phyloP scores from a whole-genome alignment of 148 eudicot species.

The Vaccinium myrtillus region DNA sequence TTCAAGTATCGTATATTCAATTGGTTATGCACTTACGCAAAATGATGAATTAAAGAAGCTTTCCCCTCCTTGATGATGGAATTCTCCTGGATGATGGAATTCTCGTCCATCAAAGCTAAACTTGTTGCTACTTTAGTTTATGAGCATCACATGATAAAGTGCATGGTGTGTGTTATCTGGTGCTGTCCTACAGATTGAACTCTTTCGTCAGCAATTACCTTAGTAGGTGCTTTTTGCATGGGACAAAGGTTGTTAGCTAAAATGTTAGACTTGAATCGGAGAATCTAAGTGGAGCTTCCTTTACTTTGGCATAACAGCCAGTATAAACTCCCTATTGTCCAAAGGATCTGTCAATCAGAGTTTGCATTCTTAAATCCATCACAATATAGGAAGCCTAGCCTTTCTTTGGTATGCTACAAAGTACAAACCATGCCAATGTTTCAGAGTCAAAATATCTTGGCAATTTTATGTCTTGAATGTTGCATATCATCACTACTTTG shows the following conservation, averaged over 20 bases:
- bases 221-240: neutral
- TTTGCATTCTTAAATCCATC: neutral
- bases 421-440: neutral
- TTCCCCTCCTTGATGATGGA: neutral
- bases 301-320: neutral
- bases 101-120: neutral
- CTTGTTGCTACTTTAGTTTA: neutral
- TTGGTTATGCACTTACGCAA: constrained; percentile 5
- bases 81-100: neutral
- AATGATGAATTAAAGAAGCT: neutral
- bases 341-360: neutral
- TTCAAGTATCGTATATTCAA: neutral
- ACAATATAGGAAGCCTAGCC: neutral
- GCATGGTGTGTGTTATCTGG: neutral
- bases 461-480: neutral
- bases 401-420: neutral
- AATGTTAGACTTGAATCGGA: neutral
- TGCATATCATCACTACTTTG: neutral
- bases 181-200: neutral
- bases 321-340: neutral
- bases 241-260: neutral
- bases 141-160: constrained; percentile 1
- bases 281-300: neutral
- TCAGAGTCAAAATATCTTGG: neutral
- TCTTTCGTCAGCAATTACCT: neutral